Base-by-base conservation (phyloP, 306 rosid species). In the cucumber (Cucumis sativus) region DNA sequence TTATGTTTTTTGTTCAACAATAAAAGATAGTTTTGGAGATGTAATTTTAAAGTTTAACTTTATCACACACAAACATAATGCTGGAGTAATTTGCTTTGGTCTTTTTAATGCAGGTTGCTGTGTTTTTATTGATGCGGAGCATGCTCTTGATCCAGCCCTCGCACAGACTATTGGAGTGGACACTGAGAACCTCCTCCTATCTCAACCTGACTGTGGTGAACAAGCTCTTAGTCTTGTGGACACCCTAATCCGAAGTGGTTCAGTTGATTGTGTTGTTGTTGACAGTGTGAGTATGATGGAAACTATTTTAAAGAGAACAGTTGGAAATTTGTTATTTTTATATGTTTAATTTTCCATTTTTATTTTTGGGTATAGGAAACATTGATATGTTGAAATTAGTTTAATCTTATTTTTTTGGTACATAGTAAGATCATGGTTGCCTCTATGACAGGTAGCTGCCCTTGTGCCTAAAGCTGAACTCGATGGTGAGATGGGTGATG, bases 401-500 rank as follows among this genome's bases (percentile, higher is more conserved):
- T 51, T 54, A 21, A 57, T 75, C 47, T 76, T 40, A 28, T 5
- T 51, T 54, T 52, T 68, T 82, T 52, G 58, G 45, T 77, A 78
- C 28, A 6, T 43, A 2, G 4, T 66, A 7, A 69, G 45, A 69
- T 6, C 0, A 4, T 20, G 59, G 7, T 7, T 47, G 76, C 8
- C 40, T 30, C 77, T 63, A 37, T 83, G 52, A 76, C 84, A 95
- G 98, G 98, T 95, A 41, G 98, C 98, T 39, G 97, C 98, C 20
- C 97, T 95, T 81, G 97, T 95, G 88, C 98, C 98, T 65, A 95
- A 92, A 85, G 84, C 96, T 74, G 98, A 95, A 81, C 97, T 94
- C 77, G 98, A 95, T 82, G 98, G 97, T 13, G 97, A 94, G 83
- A 94, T 94, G 98, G 98, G 97, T 39, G 97, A 94, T 77, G 97